These are phyloP conservation scores for Acidiella bohemica DNA, from an alignment of 495 filamentous ascomycete species.

Conservation along the genomic window DNA sequence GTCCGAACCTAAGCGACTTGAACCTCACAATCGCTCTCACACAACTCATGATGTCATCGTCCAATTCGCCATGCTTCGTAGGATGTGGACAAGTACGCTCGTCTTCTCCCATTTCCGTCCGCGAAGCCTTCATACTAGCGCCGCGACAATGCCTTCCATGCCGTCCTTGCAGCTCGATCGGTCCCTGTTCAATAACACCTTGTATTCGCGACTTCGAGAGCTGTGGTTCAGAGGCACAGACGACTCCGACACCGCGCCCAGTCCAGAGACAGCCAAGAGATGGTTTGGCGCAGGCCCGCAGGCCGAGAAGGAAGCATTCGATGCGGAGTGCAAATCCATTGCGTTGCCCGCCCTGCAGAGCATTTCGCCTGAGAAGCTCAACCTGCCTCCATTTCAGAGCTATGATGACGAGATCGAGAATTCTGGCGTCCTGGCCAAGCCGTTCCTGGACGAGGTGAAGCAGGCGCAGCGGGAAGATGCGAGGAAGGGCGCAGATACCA, in stretches of 20 bases:
- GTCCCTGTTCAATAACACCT: not conserved
- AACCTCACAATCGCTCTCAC: too few relatives aligned
- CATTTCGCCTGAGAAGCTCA: slow-evolving; percentile 24
- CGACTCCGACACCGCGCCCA: not conserved
- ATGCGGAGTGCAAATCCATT: slow-evolving; percentile 20
- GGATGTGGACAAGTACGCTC: too few relatives aligned
- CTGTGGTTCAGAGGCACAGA: not conserved
- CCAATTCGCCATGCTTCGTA: too few relatives aligned
- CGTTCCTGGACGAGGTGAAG: slow-evolving; percentile 25
- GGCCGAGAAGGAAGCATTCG: slow-evolving; percentile 24
- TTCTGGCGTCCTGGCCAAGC: slow-evolving; percentile 20
- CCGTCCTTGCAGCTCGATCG: too few relatives aligned
- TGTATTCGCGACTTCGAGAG: not conserved
- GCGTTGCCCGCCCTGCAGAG: slow-evolving; percentile 25
- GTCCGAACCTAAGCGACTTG: too few relatives aligned
- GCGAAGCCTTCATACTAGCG: too few relatives aligned
- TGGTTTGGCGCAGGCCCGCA: slow-evolving; percentile 23
- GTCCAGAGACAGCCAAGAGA: not conserved
- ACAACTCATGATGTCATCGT: too few relatives aligned
- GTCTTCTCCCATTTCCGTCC: too few relatives aligned
- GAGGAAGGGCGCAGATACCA: slow-evolving; percentile 16
- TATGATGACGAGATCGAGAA: slow-evolving; percentile 16
- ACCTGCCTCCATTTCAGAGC: slow-evolving; percentile 19
- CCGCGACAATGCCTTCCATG: too few relatives aligned
- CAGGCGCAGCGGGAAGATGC: slow-evolving; percentile 1